These are phyloP conservation scores for Arachnopeziza araneosa DNA, from an alignment of 2,329 filamentous ascomycete genomes.

Conservation along the genomic window DNA sequence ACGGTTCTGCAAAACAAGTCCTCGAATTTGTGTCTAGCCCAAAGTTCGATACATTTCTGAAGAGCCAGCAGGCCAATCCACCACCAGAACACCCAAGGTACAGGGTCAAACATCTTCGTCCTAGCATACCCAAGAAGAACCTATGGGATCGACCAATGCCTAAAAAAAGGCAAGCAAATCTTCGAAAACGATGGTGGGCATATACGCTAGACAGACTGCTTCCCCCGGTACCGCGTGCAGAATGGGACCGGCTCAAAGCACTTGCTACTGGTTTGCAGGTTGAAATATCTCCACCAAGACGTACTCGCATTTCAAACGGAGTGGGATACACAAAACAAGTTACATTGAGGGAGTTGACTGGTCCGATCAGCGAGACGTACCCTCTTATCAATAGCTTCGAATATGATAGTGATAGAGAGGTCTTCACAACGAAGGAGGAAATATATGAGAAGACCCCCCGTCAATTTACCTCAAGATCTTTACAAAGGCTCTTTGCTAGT, in stretches of 20 bases:
- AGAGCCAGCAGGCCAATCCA: conserved; percentile 20
- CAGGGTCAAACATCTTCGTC: conserved; percentile 19
- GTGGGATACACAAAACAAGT: not conserved
- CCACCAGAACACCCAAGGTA: conserved; percentile 5
- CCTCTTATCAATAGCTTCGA: not conserved
- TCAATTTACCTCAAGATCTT: conserved; percentile 30
- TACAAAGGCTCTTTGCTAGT: conserved; percentile 43
- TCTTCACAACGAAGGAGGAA: not conserved
- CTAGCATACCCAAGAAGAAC: conserved; percentile 39
- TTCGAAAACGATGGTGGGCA: conserved; percentile 45
- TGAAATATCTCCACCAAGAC: conserved; percentile 10
- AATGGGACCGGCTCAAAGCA: conserved; percentile 51
- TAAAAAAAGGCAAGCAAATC: conserved; percentile 36
- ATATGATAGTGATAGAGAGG: not conserved
- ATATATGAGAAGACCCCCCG: not conserved
- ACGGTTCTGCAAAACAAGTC: not conserved
- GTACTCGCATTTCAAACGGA: conserved; percentile 13
- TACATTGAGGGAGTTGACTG: conserved; percentile 7
- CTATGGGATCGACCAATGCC: conserved; percentile 45
- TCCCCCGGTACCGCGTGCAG: conserved; percentile 47
- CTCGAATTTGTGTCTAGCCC: not conserved
- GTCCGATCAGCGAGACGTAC: not conserved
- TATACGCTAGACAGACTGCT: conserved; percentile 40
- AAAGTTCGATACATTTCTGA: conserved; percentile 22
- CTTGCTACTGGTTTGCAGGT: conserved; percentile 35